Conservation (phyloP, 148 eudicot genomes). For the Vaccinium corymbosum region DNA sequence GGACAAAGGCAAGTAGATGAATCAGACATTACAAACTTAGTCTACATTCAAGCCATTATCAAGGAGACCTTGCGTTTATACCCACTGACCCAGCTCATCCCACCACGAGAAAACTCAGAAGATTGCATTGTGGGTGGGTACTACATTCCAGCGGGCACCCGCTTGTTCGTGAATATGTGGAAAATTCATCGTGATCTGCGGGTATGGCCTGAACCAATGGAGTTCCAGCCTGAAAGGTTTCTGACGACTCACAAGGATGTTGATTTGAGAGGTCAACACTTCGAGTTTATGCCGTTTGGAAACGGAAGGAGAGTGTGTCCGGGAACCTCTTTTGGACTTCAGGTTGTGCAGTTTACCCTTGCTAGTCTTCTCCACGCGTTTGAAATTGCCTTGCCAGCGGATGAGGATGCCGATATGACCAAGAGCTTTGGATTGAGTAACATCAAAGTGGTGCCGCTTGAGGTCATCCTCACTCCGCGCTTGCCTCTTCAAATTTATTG, state of each 20-base stretch:
- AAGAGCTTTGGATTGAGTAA: constrained; percentile 18
- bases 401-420: constrained; percentile 15
- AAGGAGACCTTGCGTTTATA: not conserved
- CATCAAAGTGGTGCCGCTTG: constrained; percentile 18
- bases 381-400: not conserved
- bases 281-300: constrained; percentile 3
- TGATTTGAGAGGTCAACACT: too few species aligned
- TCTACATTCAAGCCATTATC: not conserved
- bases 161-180: not conserved
- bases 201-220: not conserved
- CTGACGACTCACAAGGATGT: not conserved
- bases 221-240: constrained; percentile 19
- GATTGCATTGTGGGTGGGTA: constrained; percentile 13
- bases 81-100: not conserved
- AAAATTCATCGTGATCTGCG: constrained; percentile 6
- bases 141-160: constrained; percentile 5
- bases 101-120: not conserved
- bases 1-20: not conserved
- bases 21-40: not conserved
- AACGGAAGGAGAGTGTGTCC: constrained; percentile 24
- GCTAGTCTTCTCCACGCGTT: constrained; percentile 19
- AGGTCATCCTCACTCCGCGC: constrained; percentile 16
- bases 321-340: constrained; percentile 15
- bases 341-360: not conserved
- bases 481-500: not conserved